Percentiles rank a stretch among this genome's conserved stretches.
Conservation (phyloP, 257 asterid species). For the Misopates orontium region DNA sequence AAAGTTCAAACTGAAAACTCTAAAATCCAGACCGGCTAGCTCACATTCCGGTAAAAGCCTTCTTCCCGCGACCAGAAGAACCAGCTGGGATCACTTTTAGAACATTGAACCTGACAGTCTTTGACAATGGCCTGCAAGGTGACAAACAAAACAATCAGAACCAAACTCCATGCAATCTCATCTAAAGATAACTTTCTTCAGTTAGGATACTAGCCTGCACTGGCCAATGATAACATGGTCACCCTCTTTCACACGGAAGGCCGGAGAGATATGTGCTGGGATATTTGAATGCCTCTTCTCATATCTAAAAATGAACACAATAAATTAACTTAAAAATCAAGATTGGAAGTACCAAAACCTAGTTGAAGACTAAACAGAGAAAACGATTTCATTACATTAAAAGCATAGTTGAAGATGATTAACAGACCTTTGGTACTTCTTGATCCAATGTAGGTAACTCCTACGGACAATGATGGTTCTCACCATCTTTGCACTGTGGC, state of each 20-base stretch:
- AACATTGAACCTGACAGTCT: conserved; percentile 40
- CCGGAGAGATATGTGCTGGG: conserved; percentile 38
- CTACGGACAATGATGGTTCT: conserved; percentile 49
- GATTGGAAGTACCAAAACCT: not conserved
- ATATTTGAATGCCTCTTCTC: conserved; percentile 48
- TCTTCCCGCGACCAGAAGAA: conserved; percentile 36
- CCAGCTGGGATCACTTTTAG: conserved; percentile 41
- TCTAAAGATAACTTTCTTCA: not conserved
- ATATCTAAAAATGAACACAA: conserved; percentile 26
- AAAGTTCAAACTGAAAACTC: no score
- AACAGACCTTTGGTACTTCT: conserved; percentile 43
- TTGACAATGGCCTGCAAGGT: conserved; percentile 36
- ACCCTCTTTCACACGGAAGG: conserved; percentile 44
- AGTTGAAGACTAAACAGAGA: not conserved
- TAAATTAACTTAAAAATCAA: not conserved
- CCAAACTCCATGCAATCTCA: not conserved
- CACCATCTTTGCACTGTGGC: conserved; percentile 50
- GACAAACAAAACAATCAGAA: not conserved
- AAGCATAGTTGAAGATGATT: not conserved
- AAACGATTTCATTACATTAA: not conserved
- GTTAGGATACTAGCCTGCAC: conserved; percentile 33
- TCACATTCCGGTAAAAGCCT: conserved; percentile 30
- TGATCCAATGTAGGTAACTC: conserved; percentile 45
- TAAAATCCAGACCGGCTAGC: not conserved
- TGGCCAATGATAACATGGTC: conserved; percentile 42